Percentiles rank a stretch among this genome's conserved stretches.
Conservation (phyloP, 2,329 filamentous ascomycete species). For the Pestalotiopsis sp. region DNA sequence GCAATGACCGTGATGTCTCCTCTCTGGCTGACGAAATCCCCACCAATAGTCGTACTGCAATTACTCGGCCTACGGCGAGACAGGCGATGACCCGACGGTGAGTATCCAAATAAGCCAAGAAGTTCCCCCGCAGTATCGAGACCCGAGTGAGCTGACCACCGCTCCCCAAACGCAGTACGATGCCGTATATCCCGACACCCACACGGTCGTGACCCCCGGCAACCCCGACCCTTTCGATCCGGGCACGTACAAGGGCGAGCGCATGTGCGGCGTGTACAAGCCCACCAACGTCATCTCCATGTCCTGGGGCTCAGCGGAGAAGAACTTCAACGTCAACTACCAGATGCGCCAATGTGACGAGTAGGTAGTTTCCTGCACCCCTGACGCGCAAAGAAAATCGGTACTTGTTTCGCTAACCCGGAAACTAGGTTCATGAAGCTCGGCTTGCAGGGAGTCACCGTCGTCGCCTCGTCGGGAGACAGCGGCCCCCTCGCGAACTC, state of each 20-base stretch:
- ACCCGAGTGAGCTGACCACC: not conserved
- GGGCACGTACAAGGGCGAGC: constrained; percentile 42
- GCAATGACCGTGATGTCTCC: not conserved
- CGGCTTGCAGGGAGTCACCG: constrained; percentile 15
- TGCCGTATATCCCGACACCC: constrained; percentile 41
- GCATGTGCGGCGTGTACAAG: constrained; percentile 45
- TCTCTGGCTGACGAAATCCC: not conserved
- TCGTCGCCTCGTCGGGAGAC: constrained; percentile 18
- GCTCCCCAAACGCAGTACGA: constrained; percentile 37
- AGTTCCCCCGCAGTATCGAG: not conserved
- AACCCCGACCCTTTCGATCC: constrained; percentile 41
- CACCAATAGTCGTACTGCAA: constrained; percentile 47
- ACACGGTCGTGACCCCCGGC: constrained; percentile 22
- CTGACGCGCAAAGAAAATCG: not conserved
- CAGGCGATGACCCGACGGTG: constrained; percentile 42
- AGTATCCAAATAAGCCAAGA: not conserved
- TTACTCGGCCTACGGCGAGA: constrained; percentile 50
- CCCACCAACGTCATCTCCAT: constrained; percentile 55
- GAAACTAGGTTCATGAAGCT: constrained; percentile 49
- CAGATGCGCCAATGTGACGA: constrained; percentile 53
- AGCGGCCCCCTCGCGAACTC: constrained; percentile 14
- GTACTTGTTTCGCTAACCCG: not conserved
- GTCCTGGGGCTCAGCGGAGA: constrained; percentile 54
- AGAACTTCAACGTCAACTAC: constrained; percentile 49
- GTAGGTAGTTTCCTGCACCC: constrained; percentile 28